Evolutionary conservation across 805 yeast genomes (phyloP), one percentile per base, ranked within the genome.

Genomic region (Wickerhamomyces hampshirensis): DNA sequence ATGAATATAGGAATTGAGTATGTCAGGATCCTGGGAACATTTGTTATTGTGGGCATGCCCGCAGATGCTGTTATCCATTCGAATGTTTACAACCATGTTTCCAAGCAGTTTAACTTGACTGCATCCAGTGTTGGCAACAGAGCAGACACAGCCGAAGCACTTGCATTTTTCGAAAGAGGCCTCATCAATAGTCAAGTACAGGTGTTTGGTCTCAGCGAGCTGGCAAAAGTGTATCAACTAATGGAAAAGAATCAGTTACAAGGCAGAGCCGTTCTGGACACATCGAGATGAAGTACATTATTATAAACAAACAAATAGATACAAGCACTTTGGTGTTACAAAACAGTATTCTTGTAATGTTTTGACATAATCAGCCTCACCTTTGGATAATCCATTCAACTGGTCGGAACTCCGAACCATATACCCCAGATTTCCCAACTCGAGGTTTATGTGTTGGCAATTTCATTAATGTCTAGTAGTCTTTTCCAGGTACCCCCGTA

Each of bases 251-350:
- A 75, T 38, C 66, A 69, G 56, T 66, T 75, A 43, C 43, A 59
- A 46, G 96, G 96, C 46, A 76, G 96, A 65, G 78, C 80, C 52
- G 96, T 86, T 37, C 78, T 86, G 42, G 95, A 87, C 64, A 80
- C 84, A 23, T 58, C 75, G 39, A 75, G 76, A 60, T 77, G 62
- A 32, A 23, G 12, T 21, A 21, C 11, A 11, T 8, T 21, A 7
- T 21, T 7, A 8, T 21, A 8, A 11, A 11, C 7, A 21, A 21
- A 8, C 24, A 21, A 21, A 21, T 11, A 8, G 7, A 21, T 21
- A 21, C 24, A 11, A 6, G 14, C 8, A 14, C 26, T 29, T 29
- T 10, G 5, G 5, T 7, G 7, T 26, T 18, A n/a, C 19, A 19
- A n/a, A n/a, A n/a, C n/a, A n/a, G n/a, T n/a, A n/a, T n/a, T n/a